Conservation (phyloP, 2,329 filamentous ascomycete species). For the Zymoseptoria pseudotritici region DNA sequence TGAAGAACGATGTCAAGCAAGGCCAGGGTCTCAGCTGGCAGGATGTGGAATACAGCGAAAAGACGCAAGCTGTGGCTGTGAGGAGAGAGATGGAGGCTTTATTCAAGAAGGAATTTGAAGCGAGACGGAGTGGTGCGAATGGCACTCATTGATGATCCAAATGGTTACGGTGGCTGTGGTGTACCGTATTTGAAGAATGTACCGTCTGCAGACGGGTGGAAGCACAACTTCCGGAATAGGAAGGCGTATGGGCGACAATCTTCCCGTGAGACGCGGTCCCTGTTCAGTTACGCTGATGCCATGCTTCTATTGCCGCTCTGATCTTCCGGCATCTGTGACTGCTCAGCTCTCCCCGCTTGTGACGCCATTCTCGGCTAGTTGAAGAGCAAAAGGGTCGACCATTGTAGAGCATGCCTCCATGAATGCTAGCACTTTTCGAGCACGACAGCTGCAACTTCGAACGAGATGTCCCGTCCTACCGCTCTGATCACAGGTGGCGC, state of each 20-base stretch:
- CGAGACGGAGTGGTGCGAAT: constrained; percentile 2
- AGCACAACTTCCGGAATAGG: neutral
- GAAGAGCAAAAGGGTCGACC: neutral
- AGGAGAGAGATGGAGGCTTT: constrained; percentile 40
- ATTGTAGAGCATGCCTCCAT: neutral
- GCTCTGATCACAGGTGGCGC: constrained; percentile 19
- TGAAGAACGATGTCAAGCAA: constrained; percentile 37
- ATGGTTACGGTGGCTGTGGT: neutral
- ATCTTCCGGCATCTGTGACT: neutral
- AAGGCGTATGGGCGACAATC: neutral
- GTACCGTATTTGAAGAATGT: neutral
- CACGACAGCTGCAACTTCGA: neutral
- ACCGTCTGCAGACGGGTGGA: neutral
- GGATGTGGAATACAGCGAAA: constrained; percentile 39
- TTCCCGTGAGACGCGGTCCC: neutral
- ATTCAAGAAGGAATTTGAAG: constrained; percentile 24
- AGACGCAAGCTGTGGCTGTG: constrained; percentile 34
- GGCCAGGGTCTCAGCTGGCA: constrained; percentile 38
- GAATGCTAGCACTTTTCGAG: neutral
- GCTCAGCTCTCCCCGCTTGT: neutral
- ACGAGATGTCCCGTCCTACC: constrained; percentile 11
- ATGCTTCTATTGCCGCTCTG: neutral
- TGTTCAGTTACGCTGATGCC: neutral
- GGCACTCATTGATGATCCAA: neutral
- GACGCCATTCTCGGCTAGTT: neutral